Percentiles rank a stretch among this genome's conserved stretches.
Evolutionary conservation across 176 grass and related monocot genomes (phyloP).

Genomic region (Paspalum vaginatum): DNA sequence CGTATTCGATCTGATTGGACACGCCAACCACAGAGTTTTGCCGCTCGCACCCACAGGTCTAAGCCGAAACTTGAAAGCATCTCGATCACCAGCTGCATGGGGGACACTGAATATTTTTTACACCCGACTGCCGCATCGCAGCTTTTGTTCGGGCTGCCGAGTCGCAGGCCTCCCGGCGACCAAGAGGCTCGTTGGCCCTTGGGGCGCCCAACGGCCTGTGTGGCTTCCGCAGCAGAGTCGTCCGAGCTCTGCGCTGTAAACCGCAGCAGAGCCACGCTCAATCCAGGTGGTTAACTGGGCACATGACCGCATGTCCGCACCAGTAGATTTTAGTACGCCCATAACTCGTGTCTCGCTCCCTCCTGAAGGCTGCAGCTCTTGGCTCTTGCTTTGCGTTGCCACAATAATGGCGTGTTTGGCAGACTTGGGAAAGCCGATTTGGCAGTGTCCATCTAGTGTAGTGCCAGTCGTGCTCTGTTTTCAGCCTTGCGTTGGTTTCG

Average conservation of each 20-base stretch:
- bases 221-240: background rate
- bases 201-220: slow-evolving; percentile 16
- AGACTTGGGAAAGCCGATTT: background rate
- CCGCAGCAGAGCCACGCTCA: background rate
- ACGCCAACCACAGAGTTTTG: background rate
- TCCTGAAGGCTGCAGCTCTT: background rate
- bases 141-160: slow-evolving; percentile 19
- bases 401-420: background rate
- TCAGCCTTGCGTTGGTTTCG: slow-evolving; percentile 1
- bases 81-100: background rate
- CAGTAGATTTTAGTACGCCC: no score
- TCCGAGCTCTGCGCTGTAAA: background rate
- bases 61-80: slow-evolving; percentile 4
- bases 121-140: slow-evolving; percentile 17
- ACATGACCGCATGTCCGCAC: no score
- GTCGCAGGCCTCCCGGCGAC: background rate
- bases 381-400: background rate
- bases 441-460: background rate
- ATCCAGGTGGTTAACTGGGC: background rate
- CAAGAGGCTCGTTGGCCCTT: slow-evolving; percentile 37
- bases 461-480: background rate
- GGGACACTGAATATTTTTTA: background rate
- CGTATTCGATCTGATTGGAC: no score
- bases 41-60: background rate
- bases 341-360: no score